Percentiles rank a stretch among this genome's conserved stretches.
These are phyloP conservation scores for Phytophthora kernoviae DNA, from an alignment of 352 stramenopile species.

Conservation along the genomic window DNA sequence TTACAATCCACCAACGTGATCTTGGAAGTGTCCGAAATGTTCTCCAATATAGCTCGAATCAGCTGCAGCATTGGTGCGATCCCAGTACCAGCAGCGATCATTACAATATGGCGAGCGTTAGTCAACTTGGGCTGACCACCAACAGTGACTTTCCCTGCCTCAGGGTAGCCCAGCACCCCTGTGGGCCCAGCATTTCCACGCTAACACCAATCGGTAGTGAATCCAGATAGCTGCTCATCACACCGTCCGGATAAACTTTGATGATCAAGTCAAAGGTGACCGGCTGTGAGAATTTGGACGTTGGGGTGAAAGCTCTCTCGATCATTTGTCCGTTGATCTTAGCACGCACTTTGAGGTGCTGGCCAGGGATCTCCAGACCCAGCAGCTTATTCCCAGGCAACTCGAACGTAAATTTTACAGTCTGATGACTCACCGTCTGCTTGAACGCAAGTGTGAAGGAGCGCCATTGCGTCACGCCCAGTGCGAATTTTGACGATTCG, in stretches of 20 bases:
- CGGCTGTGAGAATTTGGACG: conserved; percentile 69
- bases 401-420: conserved; percentile 81
- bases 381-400: conserved; percentile 66
- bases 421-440: conserved; percentile 56
- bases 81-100: conserved; percentile 78
- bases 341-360: conserved; percentile 82
- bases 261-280: conserved; percentile 75
- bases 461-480: conserved; percentile 72
- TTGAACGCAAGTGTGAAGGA: conserved; percentile 68
- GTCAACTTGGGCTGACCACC: conserved; percentile 48
- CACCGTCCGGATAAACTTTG: conserved; percentile 78
- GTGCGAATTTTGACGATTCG: conserved; percentile 44
- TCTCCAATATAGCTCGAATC: conserved; percentile 71
- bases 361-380: conserved; percentile 69
- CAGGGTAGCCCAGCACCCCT: conserved; percentile 69
- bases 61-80: conserved; percentile 88
- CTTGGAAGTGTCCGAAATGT: conserved; percentile 51
- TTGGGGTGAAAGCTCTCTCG: conserved; percentile 79
- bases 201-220: conserved; percentile 52
- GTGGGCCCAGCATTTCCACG: conserved; percentile 78
- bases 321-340: conserved; percentile 79
- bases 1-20: conserved; percentile 84
- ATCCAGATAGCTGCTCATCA: conserved; percentile 78
- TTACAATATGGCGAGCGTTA: conserved; percentile 63
- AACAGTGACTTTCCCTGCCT: conserved; percentile 51